A percentile compares a stretch with the other conserved stretches of the same genome.
These are phyloP conservation scores for Escovopsis sp. DNA, from an alignment of 2,329 filamentous ascomycete species.

Conservation along the genomic window DNA sequence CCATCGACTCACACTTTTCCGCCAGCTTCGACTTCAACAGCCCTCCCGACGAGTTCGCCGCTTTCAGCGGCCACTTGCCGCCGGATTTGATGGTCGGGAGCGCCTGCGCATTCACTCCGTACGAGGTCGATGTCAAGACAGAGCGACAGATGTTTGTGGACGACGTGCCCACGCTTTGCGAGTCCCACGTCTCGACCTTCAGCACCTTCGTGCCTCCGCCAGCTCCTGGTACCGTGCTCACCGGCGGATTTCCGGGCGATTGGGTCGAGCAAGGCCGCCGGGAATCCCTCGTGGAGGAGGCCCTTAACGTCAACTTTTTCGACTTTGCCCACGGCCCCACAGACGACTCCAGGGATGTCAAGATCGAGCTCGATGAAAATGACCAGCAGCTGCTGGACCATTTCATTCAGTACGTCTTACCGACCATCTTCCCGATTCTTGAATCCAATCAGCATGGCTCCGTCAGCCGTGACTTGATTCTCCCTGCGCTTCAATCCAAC, in stretches of 20 bases:
- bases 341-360: slow-evolving; percentile 49
- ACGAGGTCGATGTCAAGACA: slow-evolving; percentile 92
- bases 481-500: slow-evolving; percentile 81
- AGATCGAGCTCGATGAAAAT: slow-evolving; percentile 71
- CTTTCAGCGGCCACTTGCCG: slow-evolving; percentile 49
- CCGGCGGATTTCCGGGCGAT: slow-evolving; percentile 49
- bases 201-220: slow-evolving; percentile 78
- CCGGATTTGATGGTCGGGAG: slow-evolving; percentile 42
- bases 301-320: slow-evolving; percentile 64
- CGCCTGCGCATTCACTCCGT: slow-evolving; percentile 53
- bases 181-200: slow-evolving; percentile 84
- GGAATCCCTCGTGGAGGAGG: slow-evolving; percentile 53
- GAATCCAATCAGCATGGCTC: slow-evolving; percentile 81
- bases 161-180: slow-evolving; percentile 68
- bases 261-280: slow-evolving; percentile 35
- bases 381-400: slow-evolving; percentile 81
- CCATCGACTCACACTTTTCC: slow-evolving; percentile 67
- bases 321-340: slow-evolving; percentile 60
- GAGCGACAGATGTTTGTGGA: slow-evolving; percentile 90
- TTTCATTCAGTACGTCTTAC: slow-evolving; percentile 77
- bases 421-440: slow-evolving; percentile 80
- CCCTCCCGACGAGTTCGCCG: slow-evolving; percentile 42
- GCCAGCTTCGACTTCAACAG: slow-evolving; percentile 60
- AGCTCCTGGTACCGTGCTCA: slow-evolving; percentile 50
- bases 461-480: slow-evolving; percentile 64